A percentile compares a stretch with the other conserved stretches of the same genome.
These are phyloP conservation scores for Multifurca ochricompacta DNA, from an alignment of 768 basidiomycete species.

Conservation along the genomic window DNA sequence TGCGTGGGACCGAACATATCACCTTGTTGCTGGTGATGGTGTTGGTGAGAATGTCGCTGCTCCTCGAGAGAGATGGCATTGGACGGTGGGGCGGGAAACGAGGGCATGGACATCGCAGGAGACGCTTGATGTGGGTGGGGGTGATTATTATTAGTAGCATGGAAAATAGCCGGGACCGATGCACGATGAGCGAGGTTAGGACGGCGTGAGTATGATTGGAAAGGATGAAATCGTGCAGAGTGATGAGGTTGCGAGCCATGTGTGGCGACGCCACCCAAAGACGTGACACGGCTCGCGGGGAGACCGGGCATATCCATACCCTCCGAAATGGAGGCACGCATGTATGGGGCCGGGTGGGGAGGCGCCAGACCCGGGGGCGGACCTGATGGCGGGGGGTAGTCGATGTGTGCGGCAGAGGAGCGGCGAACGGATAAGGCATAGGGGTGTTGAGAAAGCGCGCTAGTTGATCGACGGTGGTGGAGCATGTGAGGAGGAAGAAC, in stretches of 20 bases:
- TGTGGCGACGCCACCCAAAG: background rate
- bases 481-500: slow-evolving; percentile 9
- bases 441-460: slow-evolving; percentile 11
- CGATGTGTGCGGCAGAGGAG: background rate
- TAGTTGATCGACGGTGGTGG: slow-evolving; percentile 17
- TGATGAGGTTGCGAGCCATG: background rate
- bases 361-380: slow-evolving; percentile 11
- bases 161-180: slow-evolving; percentile 17
- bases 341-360: slow-evolving; percentile 7
- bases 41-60: too few relatives aligned
- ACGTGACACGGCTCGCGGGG: slow-evolving; percentile 1
- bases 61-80: slow-evolving; percentile 6
- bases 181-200: slow-evolving; percentile 19
- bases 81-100: slow-evolving; percentile 4
- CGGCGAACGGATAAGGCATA: slow-evolving; percentile 7
- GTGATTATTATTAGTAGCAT: background rate
- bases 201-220: slow-evolving; percentile 10
- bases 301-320: slow-evolving; percentile 14
- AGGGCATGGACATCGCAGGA: background rate
- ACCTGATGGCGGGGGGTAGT: slow-evolving; percentile 11
- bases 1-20: background rate
- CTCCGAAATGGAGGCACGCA: slow-evolving; percentile 17
- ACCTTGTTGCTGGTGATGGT: background rate
- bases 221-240: slow-evolving; percentile 9
- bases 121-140: background rate